Evolutionary conservation across 1,139 yeast species (phyloP), one percentile per base, ranked within the genome.

Genomic region (Sugiyamaella novakii): DNA sequence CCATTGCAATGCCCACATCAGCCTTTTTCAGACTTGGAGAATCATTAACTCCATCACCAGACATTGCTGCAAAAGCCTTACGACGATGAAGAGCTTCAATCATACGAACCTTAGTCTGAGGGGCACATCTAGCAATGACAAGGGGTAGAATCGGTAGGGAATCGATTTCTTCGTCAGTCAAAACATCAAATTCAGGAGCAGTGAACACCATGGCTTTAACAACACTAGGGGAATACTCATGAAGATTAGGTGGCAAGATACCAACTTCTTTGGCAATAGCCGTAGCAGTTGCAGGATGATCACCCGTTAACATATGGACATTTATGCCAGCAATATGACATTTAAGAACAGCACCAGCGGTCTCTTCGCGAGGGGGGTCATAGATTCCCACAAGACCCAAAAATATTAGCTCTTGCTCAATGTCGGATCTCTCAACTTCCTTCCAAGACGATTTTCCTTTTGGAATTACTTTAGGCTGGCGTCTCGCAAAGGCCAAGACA

Each of bases 1-100:
- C 92, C 92, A 84, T 84, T n/a, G 91, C 88, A 64, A 85, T 84
- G 59, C 95, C 94, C 50, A 86, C 88, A 67, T 86, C 92, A 1
- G 94, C 87, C 55, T 79, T 81, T 64, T 84, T 84, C 66, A 86
- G 74, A 3, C 88, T 80, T 15, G 94, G 95, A 3, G 92, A 84
- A 65, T 86, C 94, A 64, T 86, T 86, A 46, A 85, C 91, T 58
- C 94, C 94, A 66, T 85, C 94, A 58, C 94, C 95, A 35, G 95
- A 85, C 94, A 85, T 86, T 28, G 92, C 94, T 57, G 84, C 81
- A 62, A 81, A 83, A 56, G 80, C 80, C 15, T 74, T 67, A 54
- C 91, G 77, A 56, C 94, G 79, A 60, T 85, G 92, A 38, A 86
- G 73, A 0, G 94, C 92, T 34, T 85, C 91, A 61, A 86, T 84